Conservation (phyloP, 176 grass and related monocot species). For the maize (Zea mays) region Zm-B73-REFERENCE-NAM-5.0 NC_050099.1:10670001-10670500, state of each 20-base stretch:
- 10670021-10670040: constrained; percentile 1
- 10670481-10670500: not conserved
- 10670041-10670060: not conserved
- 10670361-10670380: constrained; percentile 41
- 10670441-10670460: constrained; percentile 30
- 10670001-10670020: not conserved
- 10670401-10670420: not conserved
- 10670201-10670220: not conserved
- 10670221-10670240: constrained; percentile 2
- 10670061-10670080: not conserved
- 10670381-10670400: not conserved
- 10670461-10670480: constrained; percentile 28
- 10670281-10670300: constrained; percentile 11
- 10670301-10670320: not conserved
- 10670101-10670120: constrained; percentile 19
- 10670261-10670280: constrained; percentile 1
- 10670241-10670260: constrained; percentile 1
- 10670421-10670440: constrained; percentile 11
- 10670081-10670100: not conserved
- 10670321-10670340: constrained; percentile 7
- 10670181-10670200: not conserved
- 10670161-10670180: constrained; percentile 19
- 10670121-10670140: constrained; percentile 31
- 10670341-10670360: constrained; percentile 21
- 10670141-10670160: constrained; percentile 18